A percentile compares a stretch with the other conserved stretches of the same genome.
Conservation (phyloP, 1,284 basidiomycete species). For the Apiotrichum akiyoshidainum region DNA sequence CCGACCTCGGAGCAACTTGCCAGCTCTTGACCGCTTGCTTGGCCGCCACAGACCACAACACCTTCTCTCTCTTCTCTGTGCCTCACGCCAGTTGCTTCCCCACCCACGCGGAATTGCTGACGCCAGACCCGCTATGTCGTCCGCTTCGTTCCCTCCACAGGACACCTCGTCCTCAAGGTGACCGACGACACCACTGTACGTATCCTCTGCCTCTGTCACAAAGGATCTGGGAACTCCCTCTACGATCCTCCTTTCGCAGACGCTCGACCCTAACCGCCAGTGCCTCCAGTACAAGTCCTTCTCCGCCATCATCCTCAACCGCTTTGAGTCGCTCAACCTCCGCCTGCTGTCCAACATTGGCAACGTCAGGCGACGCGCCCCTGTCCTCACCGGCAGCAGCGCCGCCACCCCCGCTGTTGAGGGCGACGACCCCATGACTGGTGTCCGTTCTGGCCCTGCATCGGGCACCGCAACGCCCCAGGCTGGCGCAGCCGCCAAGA, state of each 20-base stretch:
- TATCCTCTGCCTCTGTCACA: constrained; percentile 18
- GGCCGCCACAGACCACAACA: too few relatives aligned
- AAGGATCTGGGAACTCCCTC: too few relatives aligned
- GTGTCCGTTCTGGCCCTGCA: constrained; percentile 5
- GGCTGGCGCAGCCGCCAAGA: not conserved
- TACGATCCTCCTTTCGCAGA: too few relatives aligned
- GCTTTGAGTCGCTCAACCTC: constrained; percentile 85
- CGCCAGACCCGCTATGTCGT: constrained; percentile 76
- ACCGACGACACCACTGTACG: constrained; percentile 80
- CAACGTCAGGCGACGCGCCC: constrained; percentile 29
- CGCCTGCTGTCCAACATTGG: constrained; percentile 45
- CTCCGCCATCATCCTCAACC: constrained; percentile 87
- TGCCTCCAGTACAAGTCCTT: constrained; percentile 92
- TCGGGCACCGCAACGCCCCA: constrained; percentile 10
- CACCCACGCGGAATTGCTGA: not conserved
- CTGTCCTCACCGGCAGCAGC: constrained; percentile 6
- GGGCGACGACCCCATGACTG: constrained; percentile 24
- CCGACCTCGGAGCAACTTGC: too few relatives aligned
- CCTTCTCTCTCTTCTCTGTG: too few relatives aligned
- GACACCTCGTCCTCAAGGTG: constrained; percentile 82
- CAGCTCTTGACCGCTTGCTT: too few relatives aligned
- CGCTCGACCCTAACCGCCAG: constrained; percentile 52
- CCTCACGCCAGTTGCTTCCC: not conserved
- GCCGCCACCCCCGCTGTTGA: constrained; percentile 9
- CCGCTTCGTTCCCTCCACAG: constrained; percentile 78